Evolutionary conservation across 768 basidiomycete genomes (phyloP), one percentile per base, ranked within the genome.

Genomic region (Rhodotorula diobovata): DNA sequence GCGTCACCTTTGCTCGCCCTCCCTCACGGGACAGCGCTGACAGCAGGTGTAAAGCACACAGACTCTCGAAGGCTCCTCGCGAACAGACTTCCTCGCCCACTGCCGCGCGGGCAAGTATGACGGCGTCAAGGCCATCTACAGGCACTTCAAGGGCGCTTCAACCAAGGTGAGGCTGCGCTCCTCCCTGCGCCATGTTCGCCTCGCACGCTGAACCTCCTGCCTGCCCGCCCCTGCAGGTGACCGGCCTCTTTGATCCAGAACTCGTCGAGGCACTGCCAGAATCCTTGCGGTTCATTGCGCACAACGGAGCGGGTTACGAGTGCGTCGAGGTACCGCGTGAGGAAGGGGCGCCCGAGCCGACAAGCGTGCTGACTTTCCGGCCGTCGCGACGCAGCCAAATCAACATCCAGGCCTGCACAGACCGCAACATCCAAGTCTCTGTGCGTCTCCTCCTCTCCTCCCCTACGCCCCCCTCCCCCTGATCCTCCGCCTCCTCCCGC

Each of bases 251-350:
- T 77, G 90, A 96, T 80, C 85, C 86, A 79, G 89, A 89, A 72
- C 83, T 95, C 73, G 84, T 96, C 73, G 80, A 83, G 60, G 86
- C 84, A 0, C 83, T 96, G 18, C 87, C 91, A 1, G 71, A 83
- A 1, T 84, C 83, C 30, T 84, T 94, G 72, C 87, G 88, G 77
- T 93, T 89, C 88, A 91, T 95, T 78, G 90, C 88, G 2, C 92
- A 93, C 80, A 93, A 93, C 67, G 93, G 93, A 20, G 92, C 93
- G 0, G 92, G 93, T 0, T 96, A 96, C 79, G 92, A 96, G 60
- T 60, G 25, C 28, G 25, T 28, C 39, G 35, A 12, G 2, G 32
- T 51, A 16, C 23, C 46, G 16, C 7, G 1, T 48, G 37, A 50
- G 18, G n/a, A 9, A n/a, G n/a, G n/a, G n/a, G n/a, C n/a, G n/a